phyloP scores from a whole-genome alignment of 768 basidiomycete species.

The Trametes punicea region DNA sequence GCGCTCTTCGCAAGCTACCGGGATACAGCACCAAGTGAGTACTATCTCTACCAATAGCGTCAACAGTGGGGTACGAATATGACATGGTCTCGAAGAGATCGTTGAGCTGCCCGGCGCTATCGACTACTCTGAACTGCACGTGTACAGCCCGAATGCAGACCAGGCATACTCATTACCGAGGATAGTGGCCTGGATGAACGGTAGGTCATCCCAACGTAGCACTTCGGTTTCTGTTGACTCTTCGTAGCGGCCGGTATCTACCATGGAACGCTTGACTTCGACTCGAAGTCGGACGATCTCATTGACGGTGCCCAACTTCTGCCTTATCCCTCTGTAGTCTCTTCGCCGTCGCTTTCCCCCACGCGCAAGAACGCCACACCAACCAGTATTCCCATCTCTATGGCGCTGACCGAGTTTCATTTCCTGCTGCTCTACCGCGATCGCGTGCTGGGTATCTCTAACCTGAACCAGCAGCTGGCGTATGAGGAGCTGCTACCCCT shows the following conservation, averaged over 20 bases:
- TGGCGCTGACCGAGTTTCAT: conserved; percentile 89
- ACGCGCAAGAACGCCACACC: conserved; percentile 19
- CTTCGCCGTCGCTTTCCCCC: conserved; percentile 33
- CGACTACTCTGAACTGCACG: conserved; percentile 74
- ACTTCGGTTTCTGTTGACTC: conserved; percentile 1
- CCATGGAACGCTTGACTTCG: conserved; percentile 74
- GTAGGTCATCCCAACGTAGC: conserved; percentile 38
- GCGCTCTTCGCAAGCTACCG: conserved; percentile 69
- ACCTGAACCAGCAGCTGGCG: conserved; percentile 73
- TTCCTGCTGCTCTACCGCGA: conserved; percentile 83
- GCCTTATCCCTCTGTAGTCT: conserved; percentile 58
- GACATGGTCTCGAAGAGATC: conserved; percentile 63
- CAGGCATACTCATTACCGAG: conserved; percentile 69
- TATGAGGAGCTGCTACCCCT: conserved; percentile 84
- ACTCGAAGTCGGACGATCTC: conserved; percentile 64
- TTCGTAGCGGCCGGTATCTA: conserved; percentile 80
- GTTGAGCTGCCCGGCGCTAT: conserved; percentile 83
- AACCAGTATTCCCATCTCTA: conserved; percentile 60
- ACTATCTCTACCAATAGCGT: neutral
- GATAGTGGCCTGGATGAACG: conserved; percentile 88
- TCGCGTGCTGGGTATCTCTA: conserved; percentile 71
- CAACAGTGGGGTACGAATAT: conserved; percentile 12
- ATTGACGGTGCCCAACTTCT: conserved; percentile 77
- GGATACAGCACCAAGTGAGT: conserved; percentile 78
- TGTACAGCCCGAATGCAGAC: conserved; percentile 69